Base-by-base conservation (phyloP, 371 early-diverging fungal species). In the Zychaea mexicana region DNA sequence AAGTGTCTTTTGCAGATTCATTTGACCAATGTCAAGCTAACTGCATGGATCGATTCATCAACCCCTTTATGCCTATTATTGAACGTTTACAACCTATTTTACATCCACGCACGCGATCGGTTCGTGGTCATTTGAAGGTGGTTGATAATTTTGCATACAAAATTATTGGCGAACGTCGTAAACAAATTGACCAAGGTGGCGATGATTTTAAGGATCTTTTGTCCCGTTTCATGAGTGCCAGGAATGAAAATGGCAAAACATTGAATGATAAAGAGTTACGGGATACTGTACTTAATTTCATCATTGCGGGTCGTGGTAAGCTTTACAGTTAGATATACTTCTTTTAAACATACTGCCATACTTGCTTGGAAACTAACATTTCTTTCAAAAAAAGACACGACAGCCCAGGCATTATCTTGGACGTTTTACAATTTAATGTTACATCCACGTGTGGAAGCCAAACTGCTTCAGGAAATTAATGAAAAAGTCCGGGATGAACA, bases 361-460 rank as follows among this genome's bases (percentile, higher is more conserved):
- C n/a, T n/a, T n/a, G n/a, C n/a, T n/a, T n/a, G n/a, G n/a, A n/a
- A n/a, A n/a, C n/a, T n/a, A n/a, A n/a, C n/a, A n/a, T n/a, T 90
- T 36, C 83, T 91, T 68, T 87, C 78, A 21, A 78, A 78, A 0
- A 78, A 89, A 13, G 91, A 90, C 63, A 90, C 91, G 0, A 90
- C 92, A 1, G 89, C 89, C 0, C 87, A 88, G 64, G 84, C 87
- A 0, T 71, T 91, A 9, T 82, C 84, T 17, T 93, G 93, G 93
- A n/a, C n/a, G n/a, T n/a, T n/a, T n/a, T n/a, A n/a, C n/a, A n/a
- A n/a, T n/a, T n/a, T n/a, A n/a, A n/a, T 77, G 26, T 61, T 73
- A 45, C 71, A 84, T 47, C 82, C 85, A 1, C 63, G 66, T 12
- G 80, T 87, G 2, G 81, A 88, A 60, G 59, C 66, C n/a, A 84